Evolutionary conservation across 2,329 filamentous ascomycete species (phyloP).

Genomic region (Triangularia verruculosa): DNA sequence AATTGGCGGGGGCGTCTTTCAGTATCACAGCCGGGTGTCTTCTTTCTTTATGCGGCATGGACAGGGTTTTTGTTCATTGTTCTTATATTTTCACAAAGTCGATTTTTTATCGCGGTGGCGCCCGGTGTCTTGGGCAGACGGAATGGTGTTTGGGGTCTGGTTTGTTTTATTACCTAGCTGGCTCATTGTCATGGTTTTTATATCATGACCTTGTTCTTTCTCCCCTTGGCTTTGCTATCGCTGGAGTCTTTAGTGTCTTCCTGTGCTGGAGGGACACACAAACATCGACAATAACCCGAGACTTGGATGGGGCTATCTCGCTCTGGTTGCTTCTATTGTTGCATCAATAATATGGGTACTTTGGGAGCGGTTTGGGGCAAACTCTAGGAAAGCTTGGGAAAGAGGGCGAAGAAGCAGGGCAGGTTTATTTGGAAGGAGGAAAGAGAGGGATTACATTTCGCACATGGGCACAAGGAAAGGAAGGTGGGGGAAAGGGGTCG

Average conservation of each 20-base stretch:
- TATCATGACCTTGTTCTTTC: slow-evolving; percentile 10
- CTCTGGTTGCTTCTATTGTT: slow-evolving; percentile 11
- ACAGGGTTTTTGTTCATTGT: slow-evolving; percentile 17
- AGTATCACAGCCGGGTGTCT: slow-evolving; percentile 9
- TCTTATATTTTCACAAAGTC: slow-evolving; percentile 12
- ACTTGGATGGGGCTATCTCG: background rate
- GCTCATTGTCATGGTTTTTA: slow-evolving; percentile 9
- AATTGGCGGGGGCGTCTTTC: slow-evolving; percentile 9
- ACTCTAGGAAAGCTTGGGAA: slow-evolving; percentile 9
- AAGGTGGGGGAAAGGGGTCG: background rate
- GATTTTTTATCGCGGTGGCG: slow-evolving; percentile 25
- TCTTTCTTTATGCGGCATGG: slow-evolving; percentile 18
- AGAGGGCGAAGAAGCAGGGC: background rate
- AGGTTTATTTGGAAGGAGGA: background rate
- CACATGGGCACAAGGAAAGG: background rate
- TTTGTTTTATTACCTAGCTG: slow-evolving; percentile 15
- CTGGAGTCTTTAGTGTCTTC: slow-evolving; percentile 4
- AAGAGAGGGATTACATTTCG: background rate
- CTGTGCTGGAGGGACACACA: background rate
- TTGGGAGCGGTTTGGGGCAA: slow-evolving; percentile 2
- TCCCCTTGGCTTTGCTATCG: slow-evolving; percentile 7
- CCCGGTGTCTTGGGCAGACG: slow-evolving; percentile 19
- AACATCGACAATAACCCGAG: background rate
- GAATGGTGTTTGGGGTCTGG: slow-evolving; percentile 16
- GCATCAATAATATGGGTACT: slow-evolving; percentile 17